Base-by-base conservation (phyloP, 345 rosid genomes). In the Camelina laxa region DNA sequence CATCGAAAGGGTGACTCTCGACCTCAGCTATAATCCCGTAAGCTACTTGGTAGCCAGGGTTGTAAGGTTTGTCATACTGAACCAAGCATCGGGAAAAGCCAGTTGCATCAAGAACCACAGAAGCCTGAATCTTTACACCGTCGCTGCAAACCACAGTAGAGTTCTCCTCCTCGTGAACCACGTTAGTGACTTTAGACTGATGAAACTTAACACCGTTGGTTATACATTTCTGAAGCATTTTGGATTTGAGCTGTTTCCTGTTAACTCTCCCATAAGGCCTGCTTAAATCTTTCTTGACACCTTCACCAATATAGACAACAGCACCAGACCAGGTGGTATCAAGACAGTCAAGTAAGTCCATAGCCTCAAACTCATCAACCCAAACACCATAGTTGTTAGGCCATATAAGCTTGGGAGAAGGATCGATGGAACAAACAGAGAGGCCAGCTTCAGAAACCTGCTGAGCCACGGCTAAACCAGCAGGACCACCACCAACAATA, bases 311-410 rank as follows among this genome's bases (percentile, higher is more conserved):
- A 61, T 85, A 85, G 45, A 95, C 96, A 74, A 86, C 96, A 39
- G 99, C 99, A 75, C 97, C 97, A 17, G 93, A 87, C 97, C 99
- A 95, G 14, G 93, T 90, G 19, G 96, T 86, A 69, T 94, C 98
- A 6, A 95, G 97, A 79, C 97, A 95, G 45, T 95, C 99, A 12
- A 95, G 89, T 71, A 95, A 81, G 83, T 90, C 96, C 99, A 95
- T 88, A 69, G 97, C 97, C 76, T 90, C 97, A 68, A 95, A 95
- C 71, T 95, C 97, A 78, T 95, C 97, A 69, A 95, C 97, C 97
- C 99, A 95, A 69, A 91, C 99, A 14, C 99, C 99, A 45, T 94
- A 94, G 72, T 94, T 94, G 74, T 94, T 94, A 41, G 99, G 99
- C 97, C 97, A 94, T n/a, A 94, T 90, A 80, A 94, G 84, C 65